Percentiles rank a stretch among this genome's conserved stretches.
These are phyloP conservation scores for Actinomucor elegans DNA, from an alignment of 371 early-diverging fungal genomes.

Conservation along the genomic window DNA sequence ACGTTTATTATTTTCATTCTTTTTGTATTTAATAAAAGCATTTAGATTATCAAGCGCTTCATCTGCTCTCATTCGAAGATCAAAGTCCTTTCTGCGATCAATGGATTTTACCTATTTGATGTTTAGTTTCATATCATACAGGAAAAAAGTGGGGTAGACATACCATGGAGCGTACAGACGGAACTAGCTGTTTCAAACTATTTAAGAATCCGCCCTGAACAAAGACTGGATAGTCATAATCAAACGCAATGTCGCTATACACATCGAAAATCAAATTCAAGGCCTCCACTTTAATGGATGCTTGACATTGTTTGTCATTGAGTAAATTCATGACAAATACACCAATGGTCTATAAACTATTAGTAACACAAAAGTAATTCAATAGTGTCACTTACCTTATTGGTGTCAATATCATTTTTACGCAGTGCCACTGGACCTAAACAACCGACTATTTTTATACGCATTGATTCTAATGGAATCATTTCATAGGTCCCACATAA, in stretches of 20 bases:
- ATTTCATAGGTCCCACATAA: constrained; percentile 54
- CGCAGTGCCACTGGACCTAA: constrained; percentile 75
- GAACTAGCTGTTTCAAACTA: constrained; percentile 54
- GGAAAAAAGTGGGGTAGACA: background rate
- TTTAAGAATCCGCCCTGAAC: constrained; percentile 64
- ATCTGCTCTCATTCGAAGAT: constrained; percentile 74
- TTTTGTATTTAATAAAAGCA: constrained; percentile 88
- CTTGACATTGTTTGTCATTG: constrained; percentile 26
- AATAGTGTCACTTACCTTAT: constrained; percentile 54
- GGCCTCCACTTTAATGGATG: constrained; percentile 66
- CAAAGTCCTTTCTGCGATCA: constrained; percentile 71
- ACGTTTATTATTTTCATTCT: constrained; percentile 28
- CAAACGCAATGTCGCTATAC: constrained; percentile 80
- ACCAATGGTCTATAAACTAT: constrained; percentile 27
- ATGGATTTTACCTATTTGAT: constrained; percentile 58
- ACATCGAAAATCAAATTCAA: constrained; percentile 86
- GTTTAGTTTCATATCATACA: background rate
- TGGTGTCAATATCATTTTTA: constrained; percentile 68
- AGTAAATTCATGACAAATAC: constrained; percentile 31
- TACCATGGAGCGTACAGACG: constrained; percentile 53
- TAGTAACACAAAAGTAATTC: background rate
- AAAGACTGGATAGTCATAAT: constrained; percentile 85
- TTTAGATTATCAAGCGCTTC: constrained; percentile 77
- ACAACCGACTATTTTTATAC: constrained; percentile 72
- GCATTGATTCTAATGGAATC: constrained; percentile 50